These are phyloP conservation scores for Yamagishiella unicocca DNA, from an alignment of 139 green algal species.

Conservation along the genomic window DNA sequence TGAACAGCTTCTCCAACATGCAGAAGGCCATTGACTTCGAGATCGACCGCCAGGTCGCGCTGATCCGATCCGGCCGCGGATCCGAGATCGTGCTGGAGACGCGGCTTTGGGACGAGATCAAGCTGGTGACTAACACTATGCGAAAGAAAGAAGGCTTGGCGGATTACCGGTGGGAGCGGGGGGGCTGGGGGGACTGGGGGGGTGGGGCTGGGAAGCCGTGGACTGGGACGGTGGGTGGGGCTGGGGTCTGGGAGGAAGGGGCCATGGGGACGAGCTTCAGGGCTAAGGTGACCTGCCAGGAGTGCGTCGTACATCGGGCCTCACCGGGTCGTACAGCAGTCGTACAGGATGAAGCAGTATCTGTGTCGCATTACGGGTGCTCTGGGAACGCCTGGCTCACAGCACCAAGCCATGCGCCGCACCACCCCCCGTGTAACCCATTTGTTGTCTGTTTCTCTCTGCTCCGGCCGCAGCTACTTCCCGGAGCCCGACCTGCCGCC, in stretches of 20 bases:
- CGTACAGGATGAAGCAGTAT: too few species aligned
- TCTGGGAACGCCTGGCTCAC: background rate
- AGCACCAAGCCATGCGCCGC: background rate
- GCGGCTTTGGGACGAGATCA: conserved; percentile 93
- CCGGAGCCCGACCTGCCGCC: conserved; percentile 95
- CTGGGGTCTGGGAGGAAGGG: too few species aligned
- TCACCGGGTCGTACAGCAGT: too few species aligned
- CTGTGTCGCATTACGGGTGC: too few species aligned
- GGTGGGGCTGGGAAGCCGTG: too few species aligned
- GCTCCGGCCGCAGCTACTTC: conserved; percentile 84
- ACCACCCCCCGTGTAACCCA: background rate
- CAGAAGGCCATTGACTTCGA: conserved; percentile 96
- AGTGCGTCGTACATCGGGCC: too few species aligned
- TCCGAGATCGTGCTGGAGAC: conserved; percentile 95
- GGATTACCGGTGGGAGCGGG: conserved; percentile 89
- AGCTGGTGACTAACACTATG: conserved; percentile 84
- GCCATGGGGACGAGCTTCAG: too few species aligned
- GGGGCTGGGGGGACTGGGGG: background rate
- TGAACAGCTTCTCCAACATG: conserved; percentile 98
- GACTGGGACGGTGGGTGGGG: too few species aligned
- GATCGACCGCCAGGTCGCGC: conserved; percentile 81
- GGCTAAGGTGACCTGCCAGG: too few species aligned
- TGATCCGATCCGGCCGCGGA: conserved; percentile 73
- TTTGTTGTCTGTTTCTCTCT: too few species aligned
- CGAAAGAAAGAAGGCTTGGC: conserved; percentile 95